A percentile compares a stretch with the other conserved stretches of the same genome.
Conservation (phyloP, 192 early-diverging fungal genomes). For the Haplosporangium gracile region DNA sequence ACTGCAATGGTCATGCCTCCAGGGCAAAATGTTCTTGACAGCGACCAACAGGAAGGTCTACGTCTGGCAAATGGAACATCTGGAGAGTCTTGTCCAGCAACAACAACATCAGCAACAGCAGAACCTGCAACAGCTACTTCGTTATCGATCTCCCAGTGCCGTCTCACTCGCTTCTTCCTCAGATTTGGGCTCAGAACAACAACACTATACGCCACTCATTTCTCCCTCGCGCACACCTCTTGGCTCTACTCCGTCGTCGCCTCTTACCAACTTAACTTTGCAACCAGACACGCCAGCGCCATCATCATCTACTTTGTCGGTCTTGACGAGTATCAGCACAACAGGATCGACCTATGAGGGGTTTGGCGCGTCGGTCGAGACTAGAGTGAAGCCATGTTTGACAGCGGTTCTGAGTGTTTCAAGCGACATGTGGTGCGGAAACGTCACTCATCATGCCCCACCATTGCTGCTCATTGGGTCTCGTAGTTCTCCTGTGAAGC, state of each 20-base stretch:
- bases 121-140: background rate
- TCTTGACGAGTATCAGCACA: background rate
- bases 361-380: constrained; percentile 10
- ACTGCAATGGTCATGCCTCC: constrained; percentile 40
- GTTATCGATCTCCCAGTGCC: background rate
- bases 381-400: constrained; percentile 34
- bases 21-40: constrained; percentile 31
- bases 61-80: constrained; percentile 47
- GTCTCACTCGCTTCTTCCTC: background rate
- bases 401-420: constrained; percentile 38
- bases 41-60: constrained; percentile 50
- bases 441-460: constrained; percentile 34
- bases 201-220: background rate
- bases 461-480: constrained; percentile 42
- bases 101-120: constrained; percentile 17
- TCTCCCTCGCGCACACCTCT: background rate
- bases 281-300: constrained; percentile 22
- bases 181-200: background rate
- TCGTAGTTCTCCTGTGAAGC: constrained; percentile 35
- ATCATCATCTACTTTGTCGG: background rate
- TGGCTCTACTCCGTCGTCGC: constrained; percentile 8
- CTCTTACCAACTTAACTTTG: background rate
- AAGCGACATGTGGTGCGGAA: constrained; percentile 49
- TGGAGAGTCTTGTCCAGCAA: constrained; percentile 28
- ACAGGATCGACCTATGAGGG: background rate